A percentile compares a stretch with the other conserved stretches of the same genome.
phyloP scores from a whole-genome alignment of 73 alveolate species.

The Paraurostyla sp. region DNA sequence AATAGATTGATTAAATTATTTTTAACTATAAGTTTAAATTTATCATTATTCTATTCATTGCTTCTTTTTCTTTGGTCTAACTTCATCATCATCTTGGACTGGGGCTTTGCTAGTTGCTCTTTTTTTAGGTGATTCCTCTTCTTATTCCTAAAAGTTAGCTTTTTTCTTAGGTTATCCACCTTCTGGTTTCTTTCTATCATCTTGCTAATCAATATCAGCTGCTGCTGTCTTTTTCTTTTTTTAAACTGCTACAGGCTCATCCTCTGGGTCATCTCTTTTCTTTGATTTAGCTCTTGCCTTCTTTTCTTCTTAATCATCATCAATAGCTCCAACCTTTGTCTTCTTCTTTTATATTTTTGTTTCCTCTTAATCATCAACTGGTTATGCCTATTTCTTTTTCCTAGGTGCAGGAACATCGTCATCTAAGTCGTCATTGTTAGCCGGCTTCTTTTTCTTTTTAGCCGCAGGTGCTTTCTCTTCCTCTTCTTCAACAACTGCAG shows the following conservation, averaged over 20 bases:
- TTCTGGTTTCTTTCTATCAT: background rate
- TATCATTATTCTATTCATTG: background rate
- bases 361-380: background rate
- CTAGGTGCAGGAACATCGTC: background rate
- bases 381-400: background rate
- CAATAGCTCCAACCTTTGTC: background rate
- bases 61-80: conserved; percentile 39
- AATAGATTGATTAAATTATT: conserved; percentile 9
- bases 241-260: conserved; percentile 30
- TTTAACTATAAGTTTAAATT: background rate
- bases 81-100: conserved; percentile 19
- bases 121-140: background rate
- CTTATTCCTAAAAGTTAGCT: background rate
- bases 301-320: background rate
- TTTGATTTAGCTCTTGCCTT: conserved; percentile 43
- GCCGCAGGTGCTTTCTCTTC: conserved; percentile 39
- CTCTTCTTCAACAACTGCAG: background rate
- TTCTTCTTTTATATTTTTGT: background rate
- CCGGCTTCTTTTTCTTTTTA: conserved; percentile 59
- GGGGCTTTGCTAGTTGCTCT: background rate
- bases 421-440: background rate
- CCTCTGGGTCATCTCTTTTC: conserved; percentile 19
- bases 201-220: background rate
- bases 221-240: background rate
- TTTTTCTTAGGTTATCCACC: background rate